phyloP scores from a whole-genome alignment of 768 basidiomycete species.

The Russula vinacea region DNA sequence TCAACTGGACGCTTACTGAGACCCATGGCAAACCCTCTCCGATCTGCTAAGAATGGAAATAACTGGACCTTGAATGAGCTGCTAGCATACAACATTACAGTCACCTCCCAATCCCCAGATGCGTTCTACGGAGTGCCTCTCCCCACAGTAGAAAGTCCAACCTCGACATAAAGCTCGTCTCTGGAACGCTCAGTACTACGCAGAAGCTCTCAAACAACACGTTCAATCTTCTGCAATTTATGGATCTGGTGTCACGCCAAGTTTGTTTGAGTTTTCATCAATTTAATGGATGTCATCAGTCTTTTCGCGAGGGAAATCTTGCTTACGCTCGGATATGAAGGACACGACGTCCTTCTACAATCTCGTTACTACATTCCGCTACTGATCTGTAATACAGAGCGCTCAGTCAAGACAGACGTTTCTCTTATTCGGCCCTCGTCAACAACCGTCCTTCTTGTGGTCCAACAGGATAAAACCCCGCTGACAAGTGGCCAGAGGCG shows the following conservation, averaged over 20 bases:
- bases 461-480: not conserved
- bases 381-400: not conserved
- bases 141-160: not conserved
- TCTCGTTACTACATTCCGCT: not conserved
- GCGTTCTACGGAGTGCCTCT: not conserved
- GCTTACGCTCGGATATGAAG: not conserved
- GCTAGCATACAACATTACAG: not conserved
- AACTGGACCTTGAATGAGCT: not conserved
- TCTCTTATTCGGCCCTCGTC: not conserved
- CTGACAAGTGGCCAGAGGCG: slow-evolving; percentile 1
- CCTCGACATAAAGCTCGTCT: not conserved
- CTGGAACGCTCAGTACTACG: not conserved
- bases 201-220: slow-evolving; percentile 1
- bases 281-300: no score
- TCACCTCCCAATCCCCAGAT: slow-evolving; percentile 1
- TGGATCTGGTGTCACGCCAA: slow-evolving; percentile 10
- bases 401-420: not conserved
- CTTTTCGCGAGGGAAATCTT: not conserved
- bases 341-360: not conserved
- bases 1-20: no score
- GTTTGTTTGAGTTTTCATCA: no score
- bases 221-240: slow-evolving; percentile 2
- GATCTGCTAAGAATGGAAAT: no score
- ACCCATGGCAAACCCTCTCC: no score
- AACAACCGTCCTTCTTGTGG: slow-evolving; percentile 1